Conservation (phyloP, 2,329 filamentous ascomycete species). For the Orbilia oligospora region DNA sequence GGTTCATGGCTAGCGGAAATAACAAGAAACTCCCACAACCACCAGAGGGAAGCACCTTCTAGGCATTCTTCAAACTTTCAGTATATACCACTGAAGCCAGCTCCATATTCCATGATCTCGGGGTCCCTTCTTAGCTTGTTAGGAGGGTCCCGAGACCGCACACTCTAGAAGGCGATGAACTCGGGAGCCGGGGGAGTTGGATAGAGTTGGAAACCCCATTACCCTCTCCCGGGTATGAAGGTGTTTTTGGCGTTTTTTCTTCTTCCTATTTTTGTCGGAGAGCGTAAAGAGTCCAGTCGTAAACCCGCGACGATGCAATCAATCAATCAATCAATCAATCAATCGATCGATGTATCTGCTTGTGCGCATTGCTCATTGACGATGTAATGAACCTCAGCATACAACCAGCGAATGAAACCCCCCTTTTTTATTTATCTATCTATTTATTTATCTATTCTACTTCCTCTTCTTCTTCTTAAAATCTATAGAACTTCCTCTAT, state of each 20-base stretch:
- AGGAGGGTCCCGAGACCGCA: no score
- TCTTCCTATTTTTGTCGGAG: constrained; percentile 8
- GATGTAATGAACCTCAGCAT: constrained; percentile 58
- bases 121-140: no score
- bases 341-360: neutral
- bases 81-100: neutral
- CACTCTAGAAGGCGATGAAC: neutral
- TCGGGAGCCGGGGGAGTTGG: neutral
- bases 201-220: constrained; percentile 28
- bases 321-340: neutral
- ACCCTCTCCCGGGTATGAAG: constrained; percentile 6
- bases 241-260: constrained; percentile 58
- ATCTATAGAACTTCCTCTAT: neutral
- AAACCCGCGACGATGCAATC: neutral
- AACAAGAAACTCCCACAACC: constrained; percentile 98
- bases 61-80: constrained; percentile 8
- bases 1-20: constrained; percentile 90
- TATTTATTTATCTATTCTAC: no score
- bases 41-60: constrained; percentile 80
- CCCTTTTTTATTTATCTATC: neutral
- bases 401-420: constrained; percentile 47
- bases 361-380: constrained; percentile 31
- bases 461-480: neutral
- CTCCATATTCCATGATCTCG: neutral
- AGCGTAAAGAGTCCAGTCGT: neutral